phyloP scores from a whole-genome alignment of 2,329 filamentous ascomycete species.

The Juglanconis juglandina region DNA sequence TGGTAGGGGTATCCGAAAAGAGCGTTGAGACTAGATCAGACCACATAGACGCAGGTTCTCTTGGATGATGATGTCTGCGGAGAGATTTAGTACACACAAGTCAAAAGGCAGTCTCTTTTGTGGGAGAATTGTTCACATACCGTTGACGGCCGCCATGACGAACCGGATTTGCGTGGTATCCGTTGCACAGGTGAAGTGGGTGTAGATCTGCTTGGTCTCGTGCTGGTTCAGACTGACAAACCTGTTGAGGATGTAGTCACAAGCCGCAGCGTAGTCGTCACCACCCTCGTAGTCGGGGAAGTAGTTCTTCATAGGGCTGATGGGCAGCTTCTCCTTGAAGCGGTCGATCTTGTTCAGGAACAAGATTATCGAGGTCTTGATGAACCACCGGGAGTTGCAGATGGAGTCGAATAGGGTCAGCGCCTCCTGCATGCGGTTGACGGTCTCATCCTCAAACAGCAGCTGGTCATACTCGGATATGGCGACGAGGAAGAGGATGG shows the following conservation, averaged over 20 bases:
- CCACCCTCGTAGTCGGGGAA: conserved; percentile 92
- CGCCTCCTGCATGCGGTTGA: conserved; percentile 91
- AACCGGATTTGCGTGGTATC: conserved; percentile 99
- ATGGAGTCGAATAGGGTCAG: conserved; percentile 84
- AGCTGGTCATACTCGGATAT: conserved; percentile 97
- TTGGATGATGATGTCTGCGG: conserved; percentile 96
- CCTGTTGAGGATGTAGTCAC: conserved; percentile 97
- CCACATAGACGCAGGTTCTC: conserved; percentile 96
- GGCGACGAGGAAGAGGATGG: conserved; percentile 92
- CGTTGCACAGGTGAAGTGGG: conserved; percentile 97
- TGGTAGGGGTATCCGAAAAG: conserved; percentile 20
- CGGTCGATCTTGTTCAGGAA: conserved; percentile 90
- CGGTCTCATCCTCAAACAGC: conserved; percentile 92
- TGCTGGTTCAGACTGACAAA: conserved; percentile 98
- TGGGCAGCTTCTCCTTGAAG: conserved; percentile 80
- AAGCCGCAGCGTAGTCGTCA: conserved; percentile 90
- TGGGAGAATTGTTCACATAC: conserved; percentile 48
- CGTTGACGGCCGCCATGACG: conserved; percentile 99
- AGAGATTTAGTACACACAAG: conserved; percentile 37
- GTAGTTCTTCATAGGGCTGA: conserved; percentile 83
- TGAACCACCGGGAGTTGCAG: conserved; percentile 87
- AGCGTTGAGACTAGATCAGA: conserved; percentile 63
- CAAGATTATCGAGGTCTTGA: conserved; percentile 82
- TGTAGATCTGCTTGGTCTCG: conserved; percentile 99
- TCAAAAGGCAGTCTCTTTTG: no score